Evolutionary conservation across 768 basidiomycete genomes (phyloP), one percentile per base, ranked within the genome.

Genomic region (Arthromyces matolae): DNA sequence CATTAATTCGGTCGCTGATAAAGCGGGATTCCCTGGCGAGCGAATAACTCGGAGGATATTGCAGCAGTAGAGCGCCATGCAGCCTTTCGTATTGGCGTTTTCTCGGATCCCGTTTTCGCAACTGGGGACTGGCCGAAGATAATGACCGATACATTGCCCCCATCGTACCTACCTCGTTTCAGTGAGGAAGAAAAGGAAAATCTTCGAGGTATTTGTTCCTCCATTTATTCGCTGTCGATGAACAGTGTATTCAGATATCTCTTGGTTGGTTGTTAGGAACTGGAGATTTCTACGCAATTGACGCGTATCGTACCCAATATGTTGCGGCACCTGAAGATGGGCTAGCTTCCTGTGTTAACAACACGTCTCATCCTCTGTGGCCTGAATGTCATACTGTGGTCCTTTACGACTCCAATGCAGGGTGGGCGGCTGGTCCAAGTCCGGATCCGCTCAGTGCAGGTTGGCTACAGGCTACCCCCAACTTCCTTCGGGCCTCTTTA

Each of bases 241-340:
- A n/a, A n/a, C n/a, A n/a, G n/a, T n/a, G n/a, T n/a, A n/a, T n/a
- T n/a, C n/a, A n/a, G n/a, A n/a, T n/a, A n/a, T n/a, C n/a, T n/a
- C n/a, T n/a, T n/a, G n/a, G n/a, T 25, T 20, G 24, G 6, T 9
- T 32, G 31, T 12, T 41, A 73, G 73, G 76, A 6, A 69, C 73
- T 2, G 76, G 76, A 5, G 78, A 80, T 52, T 80, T 79, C 54
- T 79, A 70, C 51, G 77, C 76, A 10, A 78, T 76, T 19, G 77
- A 79, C 45, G 62, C 73, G 1, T 77, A 77, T 38, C 64, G 72
- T 13, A 68, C 67, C 1, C 67, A 65, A 28, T 76, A 55, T 52
- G 56, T 75, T 27, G 51, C 66, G 13, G 77, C 74, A 8, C 76
- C 77, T 10, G 55, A 60, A 0, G 70, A 69, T 34, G 77, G 78